Conservation (phyloP, 1,139 yeast species). For the Candida sp. region DNA sequence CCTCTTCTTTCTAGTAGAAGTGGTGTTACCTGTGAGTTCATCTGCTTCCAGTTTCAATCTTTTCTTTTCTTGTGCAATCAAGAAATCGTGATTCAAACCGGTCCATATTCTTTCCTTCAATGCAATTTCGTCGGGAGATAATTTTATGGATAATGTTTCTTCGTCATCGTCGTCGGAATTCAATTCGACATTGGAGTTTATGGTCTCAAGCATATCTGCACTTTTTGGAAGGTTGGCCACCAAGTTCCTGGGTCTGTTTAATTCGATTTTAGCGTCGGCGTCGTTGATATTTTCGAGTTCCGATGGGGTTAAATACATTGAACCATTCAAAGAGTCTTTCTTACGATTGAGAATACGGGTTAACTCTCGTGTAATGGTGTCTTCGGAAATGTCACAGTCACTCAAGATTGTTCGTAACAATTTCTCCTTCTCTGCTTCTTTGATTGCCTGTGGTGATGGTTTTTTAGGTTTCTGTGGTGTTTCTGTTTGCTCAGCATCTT, state of each 20-base stretch:
- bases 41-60: conserved; percentile 86
- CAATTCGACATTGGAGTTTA: conserved; percentile 56
- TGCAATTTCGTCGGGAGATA: conserved; percentile 63
- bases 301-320: conserved; percentile 11
- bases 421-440: conserved; percentile 12
- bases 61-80: conserved; percentile 82
- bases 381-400: conserved; percentile 21
- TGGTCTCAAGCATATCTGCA: conserved; percentile 44
- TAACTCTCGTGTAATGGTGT: conserved; percentile 10
- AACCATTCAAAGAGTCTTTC: conserved; percentile 9
- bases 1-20: conserved; percentile 40
- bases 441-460: not conserved
- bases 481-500: too few species aligned
- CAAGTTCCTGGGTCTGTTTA: conserved; percentile 48
- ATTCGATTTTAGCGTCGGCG: conserved; percentile 5
- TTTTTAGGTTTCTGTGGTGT: not conserved
- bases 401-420: conserved; percentile 17
- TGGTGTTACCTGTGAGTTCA: conserved; percentile 70
- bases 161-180: conserved; percentile 77
- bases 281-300: conserved; percentile 6
- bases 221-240: conserved; percentile 53
- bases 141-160: conserved; percentile 57
- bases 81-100: conserved; percentile 80
- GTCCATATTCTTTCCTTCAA: conserved; percentile 85
- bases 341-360: conserved; percentile 12